Percentiles rank a stretch among this genome's conserved stretches.
These are phyloP conservation scores for Tricholoma flavovirens DNA, from an alignment of 768 basidiomycete genomes.

Conservation along the genomic window DNA sequence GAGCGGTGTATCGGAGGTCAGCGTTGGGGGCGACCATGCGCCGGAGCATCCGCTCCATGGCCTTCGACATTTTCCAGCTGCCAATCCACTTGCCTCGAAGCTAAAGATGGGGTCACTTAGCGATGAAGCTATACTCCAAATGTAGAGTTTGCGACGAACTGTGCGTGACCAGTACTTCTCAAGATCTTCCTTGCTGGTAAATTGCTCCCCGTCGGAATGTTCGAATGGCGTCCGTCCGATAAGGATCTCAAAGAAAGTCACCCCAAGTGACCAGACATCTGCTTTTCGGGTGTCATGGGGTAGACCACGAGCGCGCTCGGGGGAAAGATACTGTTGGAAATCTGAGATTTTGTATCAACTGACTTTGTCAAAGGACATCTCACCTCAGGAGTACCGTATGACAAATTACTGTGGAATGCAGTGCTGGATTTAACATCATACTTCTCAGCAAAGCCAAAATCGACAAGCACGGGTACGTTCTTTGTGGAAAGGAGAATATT, in stretches of 20 bases:
- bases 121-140: not conserved
- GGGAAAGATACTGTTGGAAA: conserved; percentile 73
- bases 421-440: conserved; percentile 60
- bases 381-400: conserved; percentile 91
- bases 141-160: conserved; percentile 28
- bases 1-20: conserved; percentile 69
- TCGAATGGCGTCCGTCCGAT: conserved; percentile 92
- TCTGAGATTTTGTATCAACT: not conserved
- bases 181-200: conserved; percentile 72
- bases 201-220: conserved; percentile 70
- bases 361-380: conserved; percentile 6
- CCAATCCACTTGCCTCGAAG: conserved; percentile 86
- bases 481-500: conserved; percentile 83
- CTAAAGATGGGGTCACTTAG: conserved; percentile 24
- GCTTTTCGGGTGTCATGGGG: conserved; percentile 93
- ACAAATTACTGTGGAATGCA: conserved; percentile 76
- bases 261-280: conserved; percentile 79
- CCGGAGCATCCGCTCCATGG: conserved; percentile 61
- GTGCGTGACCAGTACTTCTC: conserved; percentile 87
- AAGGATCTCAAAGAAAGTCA: conserved; percentile 94
- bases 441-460: conserved; percentile 94
- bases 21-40: conserved; percentile 79
- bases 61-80: conserved; percentile 61
- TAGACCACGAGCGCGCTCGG: conserved; percentile 83
- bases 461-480: conserved; percentile 83